Evolutionary conservation across 139 green algal genomes (phyloP).

Genomic region (Monoraphidium neglectum): DNA sequence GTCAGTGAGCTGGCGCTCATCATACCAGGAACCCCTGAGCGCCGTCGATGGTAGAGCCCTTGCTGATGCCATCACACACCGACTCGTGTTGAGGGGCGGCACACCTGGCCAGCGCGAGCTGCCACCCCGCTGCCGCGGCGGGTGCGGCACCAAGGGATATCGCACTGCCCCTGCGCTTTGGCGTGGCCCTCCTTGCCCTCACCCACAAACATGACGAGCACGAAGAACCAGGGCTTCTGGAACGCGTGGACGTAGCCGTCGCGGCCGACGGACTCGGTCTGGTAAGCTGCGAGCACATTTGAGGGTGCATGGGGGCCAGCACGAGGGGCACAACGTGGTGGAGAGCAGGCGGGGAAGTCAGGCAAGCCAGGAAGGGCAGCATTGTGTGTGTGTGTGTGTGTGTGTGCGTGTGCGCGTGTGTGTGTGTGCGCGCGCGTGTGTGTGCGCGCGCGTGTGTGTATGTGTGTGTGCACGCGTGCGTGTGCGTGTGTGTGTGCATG

Average conservation of each 20-base stretch:
- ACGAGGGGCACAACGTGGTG: too few species aligned
- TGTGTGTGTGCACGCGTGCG: too few species aligned
- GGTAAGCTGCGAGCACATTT: conserved; percentile 11
- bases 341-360: too few species aligned
- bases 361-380: too few species aligned
- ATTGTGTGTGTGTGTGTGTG: too few species aligned
- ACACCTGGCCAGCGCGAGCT: not conserved
- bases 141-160: not conserved
- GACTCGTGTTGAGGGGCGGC: not conserved
- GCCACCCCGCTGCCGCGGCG: not conserved
- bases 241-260: conserved; percentile 12
- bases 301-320: too few species aligned
- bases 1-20: too few species aligned
- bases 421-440: too few species aligned
- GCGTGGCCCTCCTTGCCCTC: not conserved
- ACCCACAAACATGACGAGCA: conserved; percentile 30
- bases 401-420: too few species aligned
- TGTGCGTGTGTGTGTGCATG: too few species aligned
- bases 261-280: conserved; percentile 11
- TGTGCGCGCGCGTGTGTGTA: too few species aligned
- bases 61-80: not conserved
- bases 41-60: not conserved
- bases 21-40: not conserved
- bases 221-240: conserved; percentile 25
- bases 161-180: not conserved